phyloP scores from a whole-genome alignment of 805 yeast species.

The Priceomyces castillae region DNA sequence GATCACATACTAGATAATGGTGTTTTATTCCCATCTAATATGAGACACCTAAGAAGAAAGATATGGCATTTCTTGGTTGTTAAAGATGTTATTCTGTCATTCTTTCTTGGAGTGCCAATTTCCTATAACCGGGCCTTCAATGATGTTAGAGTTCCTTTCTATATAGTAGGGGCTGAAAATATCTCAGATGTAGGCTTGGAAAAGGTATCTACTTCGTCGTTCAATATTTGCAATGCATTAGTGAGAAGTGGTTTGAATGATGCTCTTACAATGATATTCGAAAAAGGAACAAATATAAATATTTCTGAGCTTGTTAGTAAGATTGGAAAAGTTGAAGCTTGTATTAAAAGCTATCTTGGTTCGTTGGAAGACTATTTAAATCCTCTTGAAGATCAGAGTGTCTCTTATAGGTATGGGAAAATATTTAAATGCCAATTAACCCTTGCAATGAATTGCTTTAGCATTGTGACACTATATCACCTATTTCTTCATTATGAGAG shows the following conservation, averaged over 20 bases:
- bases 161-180: constrained; percentile 31
- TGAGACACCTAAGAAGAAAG: constrained; percentile 37
- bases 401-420: constrained; percentile 2
- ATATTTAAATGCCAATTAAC: constrained; percentile 13
- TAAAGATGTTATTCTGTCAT: constrained; percentile 41
- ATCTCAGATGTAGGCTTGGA: constrained; percentile 37
- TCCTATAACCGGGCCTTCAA: constrained; percentile 35
- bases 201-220: constrained; percentile 28
- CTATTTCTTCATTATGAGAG: constrained; percentile 39
- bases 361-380: constrained; percentile 8
- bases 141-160: constrained; percentile 48
- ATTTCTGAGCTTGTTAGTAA: constrained; percentile 30
- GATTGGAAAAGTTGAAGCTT: constrained; percentile 30
- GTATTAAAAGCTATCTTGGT: constrained; percentile 24
- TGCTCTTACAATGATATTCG: constrained; percentile 32
- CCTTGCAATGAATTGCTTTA: constrained; percentile 22
- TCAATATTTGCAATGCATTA: constrained; percentile 22
- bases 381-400: constrained; percentile 5
- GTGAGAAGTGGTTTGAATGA: constrained; percentile 28
- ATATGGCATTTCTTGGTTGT: constrained; percentile 50
- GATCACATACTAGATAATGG: constrained; percentile 30
- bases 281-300: constrained; percentile 31
- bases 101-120: constrained; percentile 45
- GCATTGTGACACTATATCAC: constrained; percentile 24
- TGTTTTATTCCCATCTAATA: neutral